phyloP scores from a whole-genome alignment of 805 yeast genomes.

The Candida sakaeoensis region DNA sequence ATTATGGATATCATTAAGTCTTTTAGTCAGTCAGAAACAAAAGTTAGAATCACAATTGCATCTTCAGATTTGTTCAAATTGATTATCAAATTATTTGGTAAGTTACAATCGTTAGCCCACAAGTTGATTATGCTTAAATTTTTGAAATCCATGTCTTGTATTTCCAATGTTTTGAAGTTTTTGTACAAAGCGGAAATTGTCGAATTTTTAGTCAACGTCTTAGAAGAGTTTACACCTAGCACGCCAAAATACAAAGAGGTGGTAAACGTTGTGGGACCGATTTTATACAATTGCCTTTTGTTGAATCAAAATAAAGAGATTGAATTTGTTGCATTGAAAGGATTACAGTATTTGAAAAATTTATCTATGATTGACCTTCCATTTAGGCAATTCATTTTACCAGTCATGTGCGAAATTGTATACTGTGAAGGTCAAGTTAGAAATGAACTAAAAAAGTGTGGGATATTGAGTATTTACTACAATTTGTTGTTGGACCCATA shows the following conservation, averaged over 20 bases:
- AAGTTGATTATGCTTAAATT: slow-evolving; percentile 43
- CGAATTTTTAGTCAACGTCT: slow-evolving; percentile 37
- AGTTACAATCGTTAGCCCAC: slow-evolving; percentile 23
- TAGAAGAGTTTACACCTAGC: slow-evolving; percentile 25
- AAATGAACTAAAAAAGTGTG: slow-evolving; percentile 30
- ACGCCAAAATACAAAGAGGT: slow-evolving; percentile 34
- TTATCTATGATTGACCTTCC: slow-evolving; percentile 39
- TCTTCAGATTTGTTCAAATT: slow-evolving; percentile 38
- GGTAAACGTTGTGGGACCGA: slow-evolving; percentile 44
- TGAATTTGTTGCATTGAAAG: slow-evolving; percentile 45
- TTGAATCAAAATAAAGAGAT: slow-evolving; percentile 42
- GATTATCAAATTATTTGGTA: slow-evolving; percentile 36
- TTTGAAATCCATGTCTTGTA: slow-evolving; percentile 38
- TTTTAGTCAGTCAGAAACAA: slow-evolving; percentile 46
- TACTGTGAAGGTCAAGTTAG: slow-evolving; percentile 41
- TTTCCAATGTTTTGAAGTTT: slow-evolving; percentile 28
- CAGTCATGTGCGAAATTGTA: slow-evolving; percentile 51
- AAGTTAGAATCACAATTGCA: slow-evolving; percentile 38
- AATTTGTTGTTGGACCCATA: slow-evolving; percentile 46
- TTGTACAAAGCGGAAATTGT: slow-evolving; percentile 39
- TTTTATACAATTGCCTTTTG: slow-evolving; percentile 50
- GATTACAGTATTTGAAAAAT: slow-evolving; percentile 41
- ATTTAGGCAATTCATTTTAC: slow-evolving; percentile 50
- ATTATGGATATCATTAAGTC: slow-evolving; percentile 35
- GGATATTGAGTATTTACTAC: slow-evolving; percentile 37